phyloP scores from a whole-genome alignment of 2,329 filamentous ascomycete species.

The Bipolaris victoriae region DNA sequence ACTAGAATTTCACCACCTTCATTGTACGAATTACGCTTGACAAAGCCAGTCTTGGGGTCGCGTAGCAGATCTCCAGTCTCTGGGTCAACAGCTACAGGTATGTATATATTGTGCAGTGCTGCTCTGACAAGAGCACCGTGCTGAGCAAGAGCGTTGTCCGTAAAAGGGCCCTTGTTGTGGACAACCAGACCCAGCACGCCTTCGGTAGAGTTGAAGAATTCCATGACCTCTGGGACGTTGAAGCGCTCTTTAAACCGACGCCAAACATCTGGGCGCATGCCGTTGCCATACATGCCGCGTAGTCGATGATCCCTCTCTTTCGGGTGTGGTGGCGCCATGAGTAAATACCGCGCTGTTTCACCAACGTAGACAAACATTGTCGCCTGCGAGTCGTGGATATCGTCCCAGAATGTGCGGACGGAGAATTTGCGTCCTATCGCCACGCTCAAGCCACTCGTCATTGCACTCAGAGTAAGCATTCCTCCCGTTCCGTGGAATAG shows the following conservation, averaged over 20 bases:
- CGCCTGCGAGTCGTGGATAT: conserved; percentile 69
- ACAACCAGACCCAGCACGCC: conserved; percentile 67
- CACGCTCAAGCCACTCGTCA: conserved; percentile 53
- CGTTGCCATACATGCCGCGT: conserved; percentile 68
- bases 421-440: conserved; percentile 71
- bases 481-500: conserved; percentile 77
- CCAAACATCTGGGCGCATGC: conserved; percentile 72
- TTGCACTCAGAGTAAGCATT: conserved; percentile 60
- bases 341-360: conserved; percentile 74
- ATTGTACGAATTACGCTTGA: conserved; percentile 64
- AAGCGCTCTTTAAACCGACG: conserved; percentile 66
- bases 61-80: conserved; percentile 70
- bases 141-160: conserved; percentile 67
- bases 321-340: conserved; percentile 68
- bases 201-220: conserved; percentile 81
- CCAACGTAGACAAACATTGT: conserved; percentile 79
- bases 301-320: conserved; percentile 65
- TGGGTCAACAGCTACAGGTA: conserved; percentile 71
- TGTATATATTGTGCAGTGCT: conserved; percentile 59
- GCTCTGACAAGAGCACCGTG: conserved; percentile 67
- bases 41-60: conserved; percentile 70
- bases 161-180: conserved; percentile 60
- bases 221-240: conserved; percentile 65
- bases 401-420: conserved; percentile 71
- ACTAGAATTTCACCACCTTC: conserved; percentile 76